Evolutionary conservation across 2,329 filamentous ascomycete genomes (phyloP).

Genomic region (Sporothrix brunneoviolacea): DNA sequence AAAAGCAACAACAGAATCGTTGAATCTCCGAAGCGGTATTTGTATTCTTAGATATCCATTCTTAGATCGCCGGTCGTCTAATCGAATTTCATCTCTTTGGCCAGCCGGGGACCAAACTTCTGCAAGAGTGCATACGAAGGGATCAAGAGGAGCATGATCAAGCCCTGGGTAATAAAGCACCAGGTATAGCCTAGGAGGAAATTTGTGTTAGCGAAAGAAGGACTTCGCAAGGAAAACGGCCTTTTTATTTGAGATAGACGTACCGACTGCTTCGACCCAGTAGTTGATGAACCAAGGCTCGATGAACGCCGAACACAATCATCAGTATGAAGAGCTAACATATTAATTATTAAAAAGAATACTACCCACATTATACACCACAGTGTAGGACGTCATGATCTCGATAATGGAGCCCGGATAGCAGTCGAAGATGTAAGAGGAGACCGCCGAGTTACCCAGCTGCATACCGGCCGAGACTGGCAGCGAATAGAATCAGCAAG

Average conservation of each 20-base stretch:
- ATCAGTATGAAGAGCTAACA: not conserved
- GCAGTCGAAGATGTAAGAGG: too few species aligned
- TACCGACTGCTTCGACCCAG: slow-evolving; percentile 6
- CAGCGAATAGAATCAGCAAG: too few species aligned
- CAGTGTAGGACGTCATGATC: slow-evolving; percentile 6
- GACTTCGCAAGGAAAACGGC: not conserved
- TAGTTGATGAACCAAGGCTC: slow-evolving; percentile 7
- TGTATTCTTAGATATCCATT: too few species aligned
- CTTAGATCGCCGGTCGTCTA: not conserved
- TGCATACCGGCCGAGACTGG: slow-evolving; percentile 21
- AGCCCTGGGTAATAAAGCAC: slow-evolving; percentile 3
- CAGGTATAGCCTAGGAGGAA: not conserved
- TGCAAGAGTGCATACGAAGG: not conserved
- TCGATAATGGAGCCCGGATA: not conserved
- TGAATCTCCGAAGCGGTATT: too few species aligned
- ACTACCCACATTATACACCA: slow-evolving; percentile 1
- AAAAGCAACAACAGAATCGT: too few species aligned
- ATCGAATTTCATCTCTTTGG: not conserved
- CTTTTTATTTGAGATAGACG: not conserved
- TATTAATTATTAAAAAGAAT: not conserved
- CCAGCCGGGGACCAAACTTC: not conserved
- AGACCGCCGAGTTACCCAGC: slow-evolving; percentile 27
- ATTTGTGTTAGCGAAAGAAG: not conserved
- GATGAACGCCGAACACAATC: not conserved
- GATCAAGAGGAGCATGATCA: slow-evolving; percentile 6